These are phyloP conservation scores for Nannochloropsis oceanica DNA, from an alignment of 108 stramenopile species.

Conservation along the genomic window DNA sequence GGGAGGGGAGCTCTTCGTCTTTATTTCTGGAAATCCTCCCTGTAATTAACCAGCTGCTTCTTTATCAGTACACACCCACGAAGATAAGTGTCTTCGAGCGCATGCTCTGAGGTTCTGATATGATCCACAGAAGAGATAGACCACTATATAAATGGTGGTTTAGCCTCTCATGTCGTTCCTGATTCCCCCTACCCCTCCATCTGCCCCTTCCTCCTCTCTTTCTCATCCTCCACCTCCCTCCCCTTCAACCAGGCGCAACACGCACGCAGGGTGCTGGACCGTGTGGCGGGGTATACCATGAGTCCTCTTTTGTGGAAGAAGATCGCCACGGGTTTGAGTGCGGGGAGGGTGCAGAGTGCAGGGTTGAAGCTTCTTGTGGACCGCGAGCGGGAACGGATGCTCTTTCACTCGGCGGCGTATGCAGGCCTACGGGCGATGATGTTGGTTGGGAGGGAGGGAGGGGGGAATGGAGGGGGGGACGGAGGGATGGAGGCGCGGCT, in stretches of 20 bases:
- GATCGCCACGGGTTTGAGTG: conserved; percentile 60
- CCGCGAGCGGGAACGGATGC: conserved; percentile 53
- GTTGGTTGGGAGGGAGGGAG: background rate
- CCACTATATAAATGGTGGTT: too few species aligned
- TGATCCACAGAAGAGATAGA: too few species aligned
- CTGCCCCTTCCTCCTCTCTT: too few species aligned
- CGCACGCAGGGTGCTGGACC: conserved; percentile 52
- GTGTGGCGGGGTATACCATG: conserved; percentile 53
- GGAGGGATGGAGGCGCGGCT: conserved; percentile 34
- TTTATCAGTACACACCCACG: too few species aligned
- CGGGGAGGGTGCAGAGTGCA: conserved; percentile 29
- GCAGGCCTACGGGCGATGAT: conserved; percentile 40
- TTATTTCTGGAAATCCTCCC: too few species aligned
- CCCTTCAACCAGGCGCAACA: conserved; percentile 45
- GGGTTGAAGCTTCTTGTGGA: conserved; percentile 31
- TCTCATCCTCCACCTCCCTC: too few species aligned
- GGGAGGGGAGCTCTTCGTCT: too few species aligned
- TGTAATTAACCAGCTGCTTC: too few species aligned
- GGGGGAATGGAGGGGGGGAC: background rate
- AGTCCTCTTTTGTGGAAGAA: conserved; percentile 56
- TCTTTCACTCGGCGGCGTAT: conserved; percentile 45
- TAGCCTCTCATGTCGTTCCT: too few species aligned
- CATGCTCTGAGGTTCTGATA: too few species aligned
- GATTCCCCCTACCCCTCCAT: too few species aligned
- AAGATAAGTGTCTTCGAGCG: too few species aligned